Base-by-base conservation (phyloP, 805 yeast species). In the Starmerella geochares region DNA sequence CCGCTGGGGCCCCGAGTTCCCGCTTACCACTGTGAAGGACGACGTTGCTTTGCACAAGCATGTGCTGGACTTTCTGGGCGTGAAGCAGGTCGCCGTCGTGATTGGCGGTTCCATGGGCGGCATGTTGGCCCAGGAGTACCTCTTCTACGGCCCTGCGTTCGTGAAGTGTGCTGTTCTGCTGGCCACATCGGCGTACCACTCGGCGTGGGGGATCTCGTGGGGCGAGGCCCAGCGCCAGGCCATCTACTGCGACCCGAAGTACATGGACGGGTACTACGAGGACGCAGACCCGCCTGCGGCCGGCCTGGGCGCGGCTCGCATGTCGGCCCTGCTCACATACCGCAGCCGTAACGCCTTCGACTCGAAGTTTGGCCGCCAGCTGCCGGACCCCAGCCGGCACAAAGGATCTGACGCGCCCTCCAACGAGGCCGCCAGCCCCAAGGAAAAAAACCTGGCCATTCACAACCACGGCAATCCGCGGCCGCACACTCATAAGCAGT, bases 71-170 rank as follows among this genome's bases (percentile, higher is more conserved):
- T 78, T 80, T 4, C 67, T 92, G 41, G 87, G 86, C 0, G 86
- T 92, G n/a, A 74, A 73, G 47, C 75, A 79, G 50, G 71, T 90
- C 25, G 96, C 96, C 1, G 76, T 81, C 46, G 94, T 83, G 16
- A 77, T 92, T 50, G 98, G 98, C 35, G 98, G 98, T 0, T 88
- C 97, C 23, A 92, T 92, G 98, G 98, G 98, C 37, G 98, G 98
- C 17, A 92, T 92, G 97, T 69, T 87, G 40, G 86, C 88, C 0
- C 69, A 92, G 59, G 98, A 92, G 65, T 92, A 86, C 76, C 78
- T 87, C 3, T 86, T 76, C 63, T 80, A 78, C 49, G 82, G 82
- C 3, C 64, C 71, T 1, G 75, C 72, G 2, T 92, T 77, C 62
- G 94, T 92, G 29, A 74, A 75, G 52, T 71, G 76, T 37, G 71